A percentile compares a stretch with the other conserved stretches of the same genome.
Evolutionary conservation across 768 basidiomycete genomes (phyloP).

Genomic region (Pulveroboletus sp.): DNA sequence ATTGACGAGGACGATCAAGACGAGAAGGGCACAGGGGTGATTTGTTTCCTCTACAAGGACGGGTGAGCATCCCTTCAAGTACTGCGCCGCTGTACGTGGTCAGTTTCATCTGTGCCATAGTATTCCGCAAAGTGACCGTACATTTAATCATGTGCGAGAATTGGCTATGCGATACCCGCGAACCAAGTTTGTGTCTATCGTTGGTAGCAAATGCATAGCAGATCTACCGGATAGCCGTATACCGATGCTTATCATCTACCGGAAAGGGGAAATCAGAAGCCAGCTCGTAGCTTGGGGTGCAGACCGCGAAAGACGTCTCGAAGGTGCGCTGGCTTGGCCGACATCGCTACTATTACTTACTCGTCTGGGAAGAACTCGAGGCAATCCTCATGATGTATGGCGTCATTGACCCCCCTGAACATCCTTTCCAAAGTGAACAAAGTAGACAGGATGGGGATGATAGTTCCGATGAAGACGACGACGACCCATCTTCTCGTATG

Average conservation of each 20-base stretch:
- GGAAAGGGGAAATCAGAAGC: conserved; percentile 83
- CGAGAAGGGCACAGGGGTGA: conserved; percentile 81
- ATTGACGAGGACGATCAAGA: conserved; percentile 60
- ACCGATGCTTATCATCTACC: conserved; percentile 91
- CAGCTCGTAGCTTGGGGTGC: conserved; percentile 85
- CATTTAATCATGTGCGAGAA: conserved; percentile 61
- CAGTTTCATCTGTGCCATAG: conserved; percentile 36
- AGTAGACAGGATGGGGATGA: conserved; percentile 34
- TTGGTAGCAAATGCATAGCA: conserved; percentile 93
- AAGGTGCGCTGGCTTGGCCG: conserved; percentile 50
- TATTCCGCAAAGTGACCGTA: conserved; percentile 73
- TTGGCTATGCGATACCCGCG: conserved; percentile 83
- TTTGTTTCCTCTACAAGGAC: conserved; percentile 94
- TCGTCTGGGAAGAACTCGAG: conserved; percentile 54
- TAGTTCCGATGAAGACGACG: conserved; percentile 42
- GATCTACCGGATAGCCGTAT: conserved; percentile 87
- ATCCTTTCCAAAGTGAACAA: conserved; percentile 27
- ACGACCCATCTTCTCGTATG: conserved; percentile 49
- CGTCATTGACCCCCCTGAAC: conserved; percentile 57
- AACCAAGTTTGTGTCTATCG: conserved; percentile 94
- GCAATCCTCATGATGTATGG: conserved; percentile 60
- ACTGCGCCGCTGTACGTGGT: not conserved
- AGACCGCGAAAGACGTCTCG: conserved; percentile 66
- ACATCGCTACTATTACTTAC: not conserved
- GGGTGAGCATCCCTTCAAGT: conserved; percentile 50